Evolutionary conservation across 192 early-diverging fungal species (phyloP), one percentile per base, ranked within the genome.

Genomic region (Rhizoclosmatium globosum): DNA sequence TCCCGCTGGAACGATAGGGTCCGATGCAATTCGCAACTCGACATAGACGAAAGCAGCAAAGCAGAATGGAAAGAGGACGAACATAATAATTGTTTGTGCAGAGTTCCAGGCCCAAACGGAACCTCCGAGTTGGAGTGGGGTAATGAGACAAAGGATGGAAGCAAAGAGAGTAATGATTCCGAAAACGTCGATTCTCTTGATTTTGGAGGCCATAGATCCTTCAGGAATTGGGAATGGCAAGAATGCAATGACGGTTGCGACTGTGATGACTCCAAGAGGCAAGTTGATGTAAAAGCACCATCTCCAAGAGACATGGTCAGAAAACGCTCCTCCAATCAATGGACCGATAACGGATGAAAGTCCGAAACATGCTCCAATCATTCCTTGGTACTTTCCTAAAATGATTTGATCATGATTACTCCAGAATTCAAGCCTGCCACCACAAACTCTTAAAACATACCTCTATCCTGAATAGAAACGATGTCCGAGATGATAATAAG

Each of bases 251-350:
- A 91, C 87, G 7, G 92, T 78, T 2, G 84, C 76, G 59, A 93
- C 56, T 1, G 93, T 89, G 23, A 92, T 59, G 6, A 84, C 85
- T 15, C 95, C 94, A 75, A 95, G 81, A 47, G 96, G 96, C 13
- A 97, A 72, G 64, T 96, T 97, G 80, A 94, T 89, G 84, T 88
- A 95, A 83, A 95, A 95, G 58, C 89, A 89, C 81, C 89, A 90
- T 56, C 67, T 31, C 46, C 45, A 71, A 39, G 68, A 68, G 42
- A 84, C 53, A 77, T 76, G 17, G 77, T 98, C 92, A 42, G 93
- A 94, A 58, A 98, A 93, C 6, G 92, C 82, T 47, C 97, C 97
- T 69, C 97, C 97, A 17, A 96, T 68, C 7, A 96, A 84, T 0
- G 97, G 95, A 3, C 95, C 97, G 19, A 95, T 74, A 1, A 94